Evolutionary conservation across 495 filamentous ascomycete genomes (phyloP), one percentile per base, ranked within the genome.

Genomic region (Neurospora sublineolata): DNA sequence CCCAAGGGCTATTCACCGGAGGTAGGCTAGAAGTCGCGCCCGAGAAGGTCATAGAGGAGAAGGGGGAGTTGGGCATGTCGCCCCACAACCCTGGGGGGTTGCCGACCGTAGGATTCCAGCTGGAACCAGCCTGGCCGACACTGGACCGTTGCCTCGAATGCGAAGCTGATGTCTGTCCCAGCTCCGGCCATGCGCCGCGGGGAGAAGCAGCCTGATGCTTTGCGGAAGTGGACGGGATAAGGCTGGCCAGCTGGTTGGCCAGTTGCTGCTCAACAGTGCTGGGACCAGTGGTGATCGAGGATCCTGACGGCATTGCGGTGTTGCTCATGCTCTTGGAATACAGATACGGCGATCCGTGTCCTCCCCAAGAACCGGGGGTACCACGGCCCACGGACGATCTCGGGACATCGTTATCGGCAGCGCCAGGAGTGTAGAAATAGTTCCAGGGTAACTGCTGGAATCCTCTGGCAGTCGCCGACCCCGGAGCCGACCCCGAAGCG

Each of bases 391-490:
- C 41, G 1, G 72, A 27, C 23, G 73, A 72, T 30, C 70, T 69
- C 42, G 72, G 18, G 16, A 27, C 52, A 3, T 60, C 38, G 10
- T 70, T 68, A 71, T 75, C 78, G 18, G 71, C 73, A 9, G 79
- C 77, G n/a, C 72, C 77, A 12, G 82, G 80, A 7, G 73, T 76
- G 60, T 80, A 81, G 64, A 84, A 83, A 69, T 81, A 84, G 12
- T 78, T 76, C 83, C 83, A 85, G 23, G 83, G 82, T 39, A 85
- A 76, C 33, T 71, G 80, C 3, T 81, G 82, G 16, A 83, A 82
- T 6, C 78, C 30, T 72, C 82, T 84, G 1, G 76, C 76, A 3
- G 71, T 79, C 10, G 82, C 78, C 16, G 83, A 83, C 9, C 78
- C 79, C 9, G 82, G 79, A 12, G 75, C 68, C 18, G 73, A 75